Evolutionary conservation across 768 basidiomycete species (phyloP).

Genomic region (Phanerodontia chrysosporium): DNA sequence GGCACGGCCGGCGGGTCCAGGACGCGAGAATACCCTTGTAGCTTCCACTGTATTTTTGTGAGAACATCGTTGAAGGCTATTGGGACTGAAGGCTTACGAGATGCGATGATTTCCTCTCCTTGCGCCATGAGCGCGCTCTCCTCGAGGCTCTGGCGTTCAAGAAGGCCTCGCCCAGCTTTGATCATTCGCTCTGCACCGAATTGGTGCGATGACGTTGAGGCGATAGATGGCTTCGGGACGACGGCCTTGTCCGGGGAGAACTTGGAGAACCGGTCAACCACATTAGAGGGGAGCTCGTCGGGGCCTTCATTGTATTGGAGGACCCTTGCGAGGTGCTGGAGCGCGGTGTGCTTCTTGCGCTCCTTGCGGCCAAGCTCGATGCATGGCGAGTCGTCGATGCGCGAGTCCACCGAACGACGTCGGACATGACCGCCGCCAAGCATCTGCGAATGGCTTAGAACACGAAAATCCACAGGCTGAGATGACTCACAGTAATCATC

Average conservation of each 20-base stretch:
- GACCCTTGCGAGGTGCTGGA: conserved; percentile 28
- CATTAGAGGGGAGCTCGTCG: neutral
- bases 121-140: conserved; percentile 60
- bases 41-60: neutral
- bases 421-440: conserved; percentile 74
- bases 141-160: conserved; percentile 65
- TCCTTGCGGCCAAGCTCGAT: conserved; percentile 58
- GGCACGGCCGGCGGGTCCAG: conserved; percentile 44
- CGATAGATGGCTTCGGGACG: conserved; percentile 63
- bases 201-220: conserved; percentile 55
- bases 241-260: conserved; percentile 38
- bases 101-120: conserved; percentile 50
- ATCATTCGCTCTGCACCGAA: conserved; percentile 72
- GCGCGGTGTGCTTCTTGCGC: conserved; percentile 51
- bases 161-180: conserved; percentile 53
- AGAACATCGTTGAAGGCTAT: neutral
- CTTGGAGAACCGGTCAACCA: conserved; percentile 23
- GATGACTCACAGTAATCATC: conserved; percentile 72
- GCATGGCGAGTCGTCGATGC: conserved; percentile 69
- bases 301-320: conserved; percentile 18
- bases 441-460: conserved; percentile 48
- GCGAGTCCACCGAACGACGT: conserved; percentile 60
- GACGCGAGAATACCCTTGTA: conserved; percentile 47
- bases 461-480: too few species aligned
- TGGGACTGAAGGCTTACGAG: conserved; percentile 38